Evolutionary conservation across 2,329 filamentous ascomycete genomes (phyloP), one percentile per base, ranked within the genome.

Genomic region (Alternaria brassicae): DNA sequence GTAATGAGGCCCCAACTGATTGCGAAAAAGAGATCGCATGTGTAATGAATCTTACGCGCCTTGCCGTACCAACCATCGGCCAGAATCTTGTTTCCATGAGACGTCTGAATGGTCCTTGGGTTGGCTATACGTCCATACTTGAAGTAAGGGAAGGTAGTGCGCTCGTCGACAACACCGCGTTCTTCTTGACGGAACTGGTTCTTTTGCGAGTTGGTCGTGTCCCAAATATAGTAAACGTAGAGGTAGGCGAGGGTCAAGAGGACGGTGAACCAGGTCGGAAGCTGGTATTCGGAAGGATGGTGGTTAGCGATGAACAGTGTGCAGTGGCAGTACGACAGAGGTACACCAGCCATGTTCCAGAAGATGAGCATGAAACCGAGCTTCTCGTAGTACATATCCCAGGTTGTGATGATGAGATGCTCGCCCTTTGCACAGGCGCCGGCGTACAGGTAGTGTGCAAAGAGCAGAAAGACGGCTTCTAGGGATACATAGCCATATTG

Each of bases 301-400:
- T 96, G 92, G 79, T 91, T 93, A 67, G 92, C 92, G 50, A 97
- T 85, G 81, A 91, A 97, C 71, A 97, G 88, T 48, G 91, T 94
- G 85, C 91, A 95, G 83, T 97, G 93, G 82, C 92, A 96, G 85
- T 97, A 97, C 54, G 89, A 93, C 52, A 97, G 84, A 13, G 93
- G 93, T 25, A 97, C 93, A 67, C 93, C 93, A 45, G 93, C 92
- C 76, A 97, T 83, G 80, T 97, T 97, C 93, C 93, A 97, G 86
- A 97, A 97, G 78, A 96, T 96, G 67, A 97, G 86, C 93, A 97
- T 97, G 83, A 97, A 97, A 52, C 93, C 93, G 87, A 91, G 93
- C 81, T 97, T 97, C 84, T 97, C 93, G 72, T 92, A 94, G 83
- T 96, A 96, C 90, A 97, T 96, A 73, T 97, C 93, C 90, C 93